phyloP scores from a whole-genome alignment of 1,139 yeast species.

The Debaryomycetaceae sp. region DNA sequence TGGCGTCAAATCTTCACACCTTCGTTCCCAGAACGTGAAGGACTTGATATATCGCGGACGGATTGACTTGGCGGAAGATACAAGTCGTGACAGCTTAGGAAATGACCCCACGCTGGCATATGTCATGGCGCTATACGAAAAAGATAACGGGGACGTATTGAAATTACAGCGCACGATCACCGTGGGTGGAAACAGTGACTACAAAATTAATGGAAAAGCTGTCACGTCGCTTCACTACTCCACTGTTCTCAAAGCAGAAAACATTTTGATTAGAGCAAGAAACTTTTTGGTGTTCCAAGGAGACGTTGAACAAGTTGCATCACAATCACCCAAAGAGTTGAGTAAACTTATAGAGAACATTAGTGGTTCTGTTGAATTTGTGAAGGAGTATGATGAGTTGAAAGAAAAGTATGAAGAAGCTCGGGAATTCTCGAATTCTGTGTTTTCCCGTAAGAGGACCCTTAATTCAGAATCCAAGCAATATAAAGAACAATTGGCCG shows the following conservation, averaged over 20 bases:
- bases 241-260: conserved; percentile 67
- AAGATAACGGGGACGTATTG: conserved; percentile 52
- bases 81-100: conserved; percentile 14
- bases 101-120: conserved; percentile 62
- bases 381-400: conserved; percentile 64
- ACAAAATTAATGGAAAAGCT: conserved; percentile 58
- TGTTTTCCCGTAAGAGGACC: conserved; percentile 70
- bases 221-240: conserved; percentile 69
- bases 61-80: conserved; percentile 14
- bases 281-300: conserved; percentile 96
- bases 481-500: conserved; percentile 72
- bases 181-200: conserved; percentile 61
- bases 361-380: conserved; percentile 73
- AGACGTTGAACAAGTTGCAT: conserved; percentile 90
- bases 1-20: conserved; percentile 74
- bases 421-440: conserved; percentile 60
- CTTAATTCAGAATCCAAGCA: conserved; percentile 75
- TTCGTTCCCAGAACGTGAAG: conserved; percentile 69
- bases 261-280: conserved; percentile 83
- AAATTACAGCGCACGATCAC: conserved; percentile 56
- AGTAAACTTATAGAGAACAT: conserved; percentile 75
- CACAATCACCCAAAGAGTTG: conserved; percentile 77
- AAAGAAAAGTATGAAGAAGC: conserved; percentile 67
- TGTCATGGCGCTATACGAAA: conserved; percentile 77
- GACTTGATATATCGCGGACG: conserved; percentile 84